Evolutionary conservation across 108 stramenopile genomes (phyloP), one percentile per base, ranked within the genome.

Genomic region (Cylindrotheca closterium): DNA sequence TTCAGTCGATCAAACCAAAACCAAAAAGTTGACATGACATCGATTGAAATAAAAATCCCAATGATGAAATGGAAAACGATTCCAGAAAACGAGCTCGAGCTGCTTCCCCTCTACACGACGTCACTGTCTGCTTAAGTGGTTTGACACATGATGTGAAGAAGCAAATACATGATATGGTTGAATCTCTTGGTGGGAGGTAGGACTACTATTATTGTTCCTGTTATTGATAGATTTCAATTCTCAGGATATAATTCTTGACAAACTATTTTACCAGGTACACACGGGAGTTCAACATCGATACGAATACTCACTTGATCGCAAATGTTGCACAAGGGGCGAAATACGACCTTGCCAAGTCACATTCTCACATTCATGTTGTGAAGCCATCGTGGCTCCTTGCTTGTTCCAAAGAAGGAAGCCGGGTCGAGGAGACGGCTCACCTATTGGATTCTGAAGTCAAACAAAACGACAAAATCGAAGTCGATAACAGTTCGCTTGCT

Each of bases 221-320:
- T 17, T 0, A 27, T 30, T 19, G 21, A 50, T 15, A 26, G 21
- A 0, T 46, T 0, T 49, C 25, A 1, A 23, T 31, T 7, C 15
- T 58, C 47, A 32, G 17, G 21, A 1, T 58, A 4, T 30, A 0
- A 23, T 63, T 30, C 19, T 3, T 42, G 47, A 26, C n/a, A n/a
- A n/a, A n/a, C 27, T 34, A 24, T 47, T 19, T 24, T 46, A 10
- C 24, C 32, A 79, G 71, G 26, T 83, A 69, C 30, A 74, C 75
- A 12, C 71, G 78, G 47, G 72, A 77, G 19, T 66, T 79, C 23
- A 50, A 79, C 58, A 26, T 67, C 5, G 62, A 63, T 32, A 55
- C 66, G 23, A 79, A 76, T 47, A 83, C 82, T 1, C 82, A 83
- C 63, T 67, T 83, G 58, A 50, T 83, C 32, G 67, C 74, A n/a